phyloP scores from a whole-genome alignment of 495 filamentous ascomycete genomes.

The Aspergillus egyptiacus region DNA sequence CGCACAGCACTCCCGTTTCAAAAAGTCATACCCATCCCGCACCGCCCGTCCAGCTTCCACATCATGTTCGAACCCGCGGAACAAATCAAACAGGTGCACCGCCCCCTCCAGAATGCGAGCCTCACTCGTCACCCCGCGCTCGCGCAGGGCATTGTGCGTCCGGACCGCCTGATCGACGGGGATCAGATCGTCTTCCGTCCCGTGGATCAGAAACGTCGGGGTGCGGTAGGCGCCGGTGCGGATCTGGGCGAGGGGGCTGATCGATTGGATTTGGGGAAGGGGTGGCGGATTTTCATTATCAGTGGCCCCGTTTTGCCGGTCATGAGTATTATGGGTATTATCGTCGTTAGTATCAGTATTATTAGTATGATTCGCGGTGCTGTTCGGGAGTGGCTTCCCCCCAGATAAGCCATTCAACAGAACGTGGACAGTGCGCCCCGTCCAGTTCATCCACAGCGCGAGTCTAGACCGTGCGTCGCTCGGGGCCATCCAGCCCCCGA shows the following conservation, averaged over 20 bases:
- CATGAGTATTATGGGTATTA: too few relatives aligned
- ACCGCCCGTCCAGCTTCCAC: too few relatives aligned
- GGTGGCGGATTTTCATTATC: slow-evolving; percentile 10
- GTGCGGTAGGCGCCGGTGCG: slow-evolving; percentile 27
- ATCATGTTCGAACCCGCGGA: too few relatives aligned
- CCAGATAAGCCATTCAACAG: slow-evolving; percentile 24
- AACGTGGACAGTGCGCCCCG: slow-evolving; percentile 34
- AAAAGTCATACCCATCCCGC: too few relatives aligned
- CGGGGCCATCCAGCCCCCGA: slow-evolving; percentile 26
- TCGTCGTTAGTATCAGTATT: too few relatives aligned
- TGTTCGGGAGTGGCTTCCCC: background rate
- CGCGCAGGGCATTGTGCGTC: slow-evolving; percentile 15
- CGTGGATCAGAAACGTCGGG: slow-evolving; percentile 47
- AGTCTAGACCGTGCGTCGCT: slow-evolving; percentile 36
- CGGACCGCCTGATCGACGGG: slow-evolving; percentile 36
- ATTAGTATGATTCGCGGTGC: too few relatives aligned
- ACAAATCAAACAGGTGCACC: too few relatives aligned
- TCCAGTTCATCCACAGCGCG: slow-evolving; percentile 42
- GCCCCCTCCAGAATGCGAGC: too few relatives aligned
- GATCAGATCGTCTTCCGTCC: slow-evolving; percentile 41
- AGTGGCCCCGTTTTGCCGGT: slow-evolving; percentile 14
- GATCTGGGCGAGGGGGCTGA: slow-evolving; percentile 38
- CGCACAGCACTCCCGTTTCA: too few relatives aligned
- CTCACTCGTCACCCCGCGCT: too few relatives aligned
- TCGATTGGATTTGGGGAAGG: slow-evolving; percentile 16